Evolutionary conservation across 805 yeast species (phyloP).

Genomic region (Kluyveromyces wickerhamii): DNA sequence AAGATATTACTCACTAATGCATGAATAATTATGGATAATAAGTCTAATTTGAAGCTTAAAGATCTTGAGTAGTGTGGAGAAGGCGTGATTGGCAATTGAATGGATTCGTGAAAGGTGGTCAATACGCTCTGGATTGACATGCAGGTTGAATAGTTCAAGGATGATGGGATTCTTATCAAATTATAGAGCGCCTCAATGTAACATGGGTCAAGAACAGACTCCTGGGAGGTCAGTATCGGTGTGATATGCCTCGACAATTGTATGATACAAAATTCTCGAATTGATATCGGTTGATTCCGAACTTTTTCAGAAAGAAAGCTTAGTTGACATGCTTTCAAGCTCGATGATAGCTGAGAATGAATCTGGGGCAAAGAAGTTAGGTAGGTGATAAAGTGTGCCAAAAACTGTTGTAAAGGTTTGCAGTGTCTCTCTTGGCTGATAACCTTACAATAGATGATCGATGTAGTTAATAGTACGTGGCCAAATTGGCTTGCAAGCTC

Average conservation of each 20-base stretch:
- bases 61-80: not conserved
- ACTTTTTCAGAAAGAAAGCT: constrained; percentile 2
- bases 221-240: constrained; percentile 2
- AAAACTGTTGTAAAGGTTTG: constrained; percentile 1
- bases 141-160: constrained; percentile 3
- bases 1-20: constrained; percentile 45
- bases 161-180: constrained; percentile 3
- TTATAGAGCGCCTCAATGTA: constrained; percentile 5
- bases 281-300: constrained; percentile 4
- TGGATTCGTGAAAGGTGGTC: constrained; percentile 4
- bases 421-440: constrained; percentile 3
- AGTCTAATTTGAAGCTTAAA: constrained; percentile 38
- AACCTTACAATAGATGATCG: constrained; percentile 2
- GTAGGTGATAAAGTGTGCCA: constrained; percentile 2
- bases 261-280: constrained; percentile 4
- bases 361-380: constrained; percentile 3
- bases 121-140: constrained; percentile 4
- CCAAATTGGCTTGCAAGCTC: constrained; percentile 2
- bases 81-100: constrained; percentile 2
- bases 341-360: not conserved
- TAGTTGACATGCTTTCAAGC: constrained; percentile 1
- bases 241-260: constrained; percentile 3
- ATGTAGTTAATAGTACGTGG: not conserved
- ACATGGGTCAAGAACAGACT: constrained; percentile 2
- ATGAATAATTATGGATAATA: constrained; percentile 51